Base-by-base conservation (phyloP, 2,329 filamentous ascomycete genomes). In the Sarocladiaceae sp. region DNA sequence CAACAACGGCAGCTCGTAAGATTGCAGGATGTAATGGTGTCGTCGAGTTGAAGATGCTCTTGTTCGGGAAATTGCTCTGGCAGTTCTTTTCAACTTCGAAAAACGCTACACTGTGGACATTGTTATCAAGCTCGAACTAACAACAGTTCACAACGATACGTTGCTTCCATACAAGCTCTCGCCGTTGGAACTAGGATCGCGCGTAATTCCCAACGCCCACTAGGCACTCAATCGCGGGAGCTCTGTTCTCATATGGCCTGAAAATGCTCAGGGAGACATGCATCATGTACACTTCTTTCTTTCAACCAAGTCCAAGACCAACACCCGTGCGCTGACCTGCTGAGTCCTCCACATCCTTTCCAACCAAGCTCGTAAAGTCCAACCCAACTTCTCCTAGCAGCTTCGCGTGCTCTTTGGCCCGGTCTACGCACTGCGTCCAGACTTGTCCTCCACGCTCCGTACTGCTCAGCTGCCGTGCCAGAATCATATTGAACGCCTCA, bases 281-380 rank as follows among this genome's bases (percentile, higher is more conserved):
- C 18, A 7, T 39, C 19, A 35, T 29, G 5, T 18, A 29, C 18
- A 18, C 5, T 24, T n/a, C n/a, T n/a, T n/a, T 29, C 26, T 29
- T n/a, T 33, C 27, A 43, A n/a, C 40, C 40, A 15, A 43, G 20
- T 6, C 40, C 40, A 12, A 43, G 29, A n/a, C 40, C 45, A 39
- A 44, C 35, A 19, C 27, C 37, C 37, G 12, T 43, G 27, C 23
- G 31, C 11, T 13, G 40, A 12, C n/a, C 10, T 3, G 21, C 26
- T 12, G 54, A 52, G 37, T 54, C 52, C 37, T 57, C 57, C 34
- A 72, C 53, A 31, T 74, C 80, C 51, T 73, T 73, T 13, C 85
- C 87, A 12, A 96, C 82, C 45, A 97, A 65, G 52, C 87, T 87
- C 45, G 77, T 79, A 59, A 98, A 97, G 62, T 98, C 91, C 24